Evolutionary conservation across 805 yeast genomes (phyloP), one percentile per base, ranked within the genome.

Genomic region (Lipomyces anomalus): DNA sequence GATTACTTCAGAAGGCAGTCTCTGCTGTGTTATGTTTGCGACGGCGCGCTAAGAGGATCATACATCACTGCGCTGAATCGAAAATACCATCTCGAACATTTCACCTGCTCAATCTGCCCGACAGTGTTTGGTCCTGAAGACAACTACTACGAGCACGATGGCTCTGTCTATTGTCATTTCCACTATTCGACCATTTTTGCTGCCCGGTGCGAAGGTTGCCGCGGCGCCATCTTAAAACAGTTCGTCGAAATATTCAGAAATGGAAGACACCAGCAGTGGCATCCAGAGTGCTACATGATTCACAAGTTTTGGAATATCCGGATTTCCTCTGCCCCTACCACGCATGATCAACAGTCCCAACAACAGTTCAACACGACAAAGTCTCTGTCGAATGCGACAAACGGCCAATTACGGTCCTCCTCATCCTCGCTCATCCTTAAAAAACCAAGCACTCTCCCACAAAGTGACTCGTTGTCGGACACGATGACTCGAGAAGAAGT

Each of bases 271-370:
- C 95, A 89, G 63, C 95, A 87, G 62, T 92, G 99, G 99, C 99
- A 92, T 66, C 97, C 97, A 1, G 97, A 94, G 63, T 92, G 99
- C 69, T 92, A 88, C 62, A 94, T 94, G 88, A 94, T 92, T 39
- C 89, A 84, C 69, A 89, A 89, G 64, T 89, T 87, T 60, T 92
- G 98, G 98, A 88, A 87, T 61, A 95, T 89, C 18, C 75, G 80
- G 46, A 70, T 92, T 20, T 74, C 82, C 22, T n/a, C n/a, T n/a
- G n/a, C n/a, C n/a, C n/a, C n/a, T n/a, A n/a, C n/a, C n/a, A n/a
- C n/a, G 55, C 57, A 16, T 29, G 33, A 29, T 29, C 42, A 7
- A 7, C 20, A 24, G 20, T 73, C 83, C 0, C n/a, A n/a, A n/a
- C n/a, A n/a, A n/a, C 80, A 75, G 41, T 68, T 76, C 6, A 26